Percentiles rank a stretch among this genome's conserved stretches.
phyloP scores from a whole-genome alignment of 306 rosid species.

The Cucumis sativus region DNA sequence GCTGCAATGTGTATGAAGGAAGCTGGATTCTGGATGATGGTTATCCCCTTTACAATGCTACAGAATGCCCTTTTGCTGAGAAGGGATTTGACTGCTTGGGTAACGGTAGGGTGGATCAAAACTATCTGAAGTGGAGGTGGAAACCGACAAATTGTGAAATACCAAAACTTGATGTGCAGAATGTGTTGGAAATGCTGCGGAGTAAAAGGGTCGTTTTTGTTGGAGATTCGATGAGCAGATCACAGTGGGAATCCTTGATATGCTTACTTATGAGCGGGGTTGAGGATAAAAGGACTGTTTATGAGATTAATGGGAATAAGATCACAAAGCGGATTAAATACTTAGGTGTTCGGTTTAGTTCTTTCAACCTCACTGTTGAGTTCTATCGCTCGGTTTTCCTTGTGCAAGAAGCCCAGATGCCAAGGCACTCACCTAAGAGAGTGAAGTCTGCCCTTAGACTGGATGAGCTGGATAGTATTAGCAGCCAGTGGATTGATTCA shows the following conservation, averaged over 20 bases:
- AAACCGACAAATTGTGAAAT: constrained; percentile 49
- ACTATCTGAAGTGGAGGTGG: constrained; percentile 74
- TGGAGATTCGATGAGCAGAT: constrained; percentile 89
- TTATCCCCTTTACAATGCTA: constrained; percentile 59
- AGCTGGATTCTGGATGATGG: constrained; percentile 39
- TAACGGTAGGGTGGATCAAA: constrained; percentile 52
- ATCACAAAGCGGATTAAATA: constrained; percentile 54
- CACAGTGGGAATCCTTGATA: constrained; percentile 83
- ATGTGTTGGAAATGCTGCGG: constrained; percentile 37
- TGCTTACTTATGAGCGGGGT: constrained; percentile 83
- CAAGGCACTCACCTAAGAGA: constrained; percentile 63
- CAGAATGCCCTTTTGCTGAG: constrained; percentile 75
- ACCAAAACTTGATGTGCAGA: constrained; percentile 35
- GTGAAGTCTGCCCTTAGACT: constrained; percentile 58
- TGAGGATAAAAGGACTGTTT: constrained; percentile 56
- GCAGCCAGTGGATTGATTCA: constrained; percentile 58
- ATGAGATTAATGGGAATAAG: constrained; percentile 57
- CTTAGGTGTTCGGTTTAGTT: constrained; percentile 64
- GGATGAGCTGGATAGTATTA: constrained; percentile 59
- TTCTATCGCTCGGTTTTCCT: constrained; percentile 75
- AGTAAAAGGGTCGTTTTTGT: constrained; percentile 70
- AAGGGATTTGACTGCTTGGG: constrained; percentile 66
- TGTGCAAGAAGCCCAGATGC: constrained; percentile 45
- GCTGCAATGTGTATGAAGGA: constrained; percentile 56
- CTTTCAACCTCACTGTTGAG: constrained; percentile 64